Percentiles rank a stretch among this genome's conserved stretches.
Conservation (phyloP, 139 green algal species). For the Chlorella sp. region DNA sequence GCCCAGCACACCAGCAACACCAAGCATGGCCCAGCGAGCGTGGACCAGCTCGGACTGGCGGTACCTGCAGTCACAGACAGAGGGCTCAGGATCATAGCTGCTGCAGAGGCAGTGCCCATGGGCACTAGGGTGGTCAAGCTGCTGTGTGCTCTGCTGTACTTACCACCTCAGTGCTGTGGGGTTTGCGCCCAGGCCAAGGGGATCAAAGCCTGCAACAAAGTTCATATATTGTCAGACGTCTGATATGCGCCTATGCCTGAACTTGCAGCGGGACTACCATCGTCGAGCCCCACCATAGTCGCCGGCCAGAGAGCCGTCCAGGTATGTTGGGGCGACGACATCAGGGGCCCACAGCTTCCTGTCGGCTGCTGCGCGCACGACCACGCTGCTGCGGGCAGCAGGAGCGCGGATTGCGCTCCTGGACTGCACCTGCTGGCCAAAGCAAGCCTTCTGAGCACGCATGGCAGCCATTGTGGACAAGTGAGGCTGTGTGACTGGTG, state of each 20-base stretch:
- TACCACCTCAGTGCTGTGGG: constrained; percentile 71
- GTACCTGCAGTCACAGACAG: neutral
- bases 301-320: constrained; percentile 48
- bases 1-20: constrained; percentile 52
- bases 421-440: too few species aligned
- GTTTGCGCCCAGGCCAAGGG: constrained; percentile 60
- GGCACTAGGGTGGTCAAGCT: too few species aligned
- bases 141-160: too few species aligned
- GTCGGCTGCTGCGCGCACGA: neutral
- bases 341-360: constrained; percentile 48
- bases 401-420: too few species aligned
- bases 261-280: too few species aligned
- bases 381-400: constrained; percentile 3
- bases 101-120: neutral
- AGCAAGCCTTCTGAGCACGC: too few species aligned
- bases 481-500: too few species aligned
- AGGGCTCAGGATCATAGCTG: too few species aligned
- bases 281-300: constrained; percentile 61
- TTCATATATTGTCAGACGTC: too few species aligned
- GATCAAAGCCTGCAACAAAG: too few species aligned
- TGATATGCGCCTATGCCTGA: too few species aligned
- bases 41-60: constrained; percentile 14
- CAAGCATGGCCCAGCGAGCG: constrained; percentile 62
- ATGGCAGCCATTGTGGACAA: too few species aligned
- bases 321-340: constrained; percentile 31